Evolutionary conservation across 2,329 filamentous ascomycete genomes (phyloP), one percentile per base, ranked within the genome.

Genomic region (Pseudofabraea citricarpa): DNA sequence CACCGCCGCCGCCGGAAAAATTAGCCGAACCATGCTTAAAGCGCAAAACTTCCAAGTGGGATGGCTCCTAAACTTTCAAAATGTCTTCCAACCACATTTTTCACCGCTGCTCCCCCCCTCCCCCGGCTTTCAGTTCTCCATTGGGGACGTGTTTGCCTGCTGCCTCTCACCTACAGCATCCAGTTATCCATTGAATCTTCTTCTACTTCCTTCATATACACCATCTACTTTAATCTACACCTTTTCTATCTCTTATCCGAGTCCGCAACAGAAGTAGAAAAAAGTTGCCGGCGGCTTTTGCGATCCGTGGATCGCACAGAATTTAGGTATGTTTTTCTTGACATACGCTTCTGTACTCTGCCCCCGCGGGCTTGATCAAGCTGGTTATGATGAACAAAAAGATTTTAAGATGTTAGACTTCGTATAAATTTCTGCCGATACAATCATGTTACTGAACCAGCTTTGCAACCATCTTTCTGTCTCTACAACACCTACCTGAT

Each of bases 341-440:
- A 16, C 27, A 16, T 36, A 18, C 29, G 15, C 29, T 33, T n/a
- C 19, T n/a, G 29, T 33, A n/a, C 19, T 5, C 29, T 15, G 15
- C 7, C n/a, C 29, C 19, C 19, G 29, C 19, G 12, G 13, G 6
- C 12, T 33, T n/a, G 29, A n/a, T n/a, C n/a, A n/a, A 27, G n/a
- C 31, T 47, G 29, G 47, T 51, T 39, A 55, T 56, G 56, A 56
- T 55, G 55, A 54, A 46, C 36, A 43, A 42, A 54, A 50, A 24
- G 21, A 23, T 41, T 52, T 51, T 37, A 52, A 56, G 48, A 57
- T 56, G 56, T 59, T 59, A 58, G 57, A 60, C 57, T 58, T 41
- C 54, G 35, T 16, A 54, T 36, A 38, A 36, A 44, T 47, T 51
- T 42, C 21, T 56, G 54, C 43, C 44, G 53, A 57, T 42, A 47